These are phyloP conservation scores for Adansonia rubrostipa DNA, from an alignment of 441 rosid species.

Conservation along the genomic window DNA sequence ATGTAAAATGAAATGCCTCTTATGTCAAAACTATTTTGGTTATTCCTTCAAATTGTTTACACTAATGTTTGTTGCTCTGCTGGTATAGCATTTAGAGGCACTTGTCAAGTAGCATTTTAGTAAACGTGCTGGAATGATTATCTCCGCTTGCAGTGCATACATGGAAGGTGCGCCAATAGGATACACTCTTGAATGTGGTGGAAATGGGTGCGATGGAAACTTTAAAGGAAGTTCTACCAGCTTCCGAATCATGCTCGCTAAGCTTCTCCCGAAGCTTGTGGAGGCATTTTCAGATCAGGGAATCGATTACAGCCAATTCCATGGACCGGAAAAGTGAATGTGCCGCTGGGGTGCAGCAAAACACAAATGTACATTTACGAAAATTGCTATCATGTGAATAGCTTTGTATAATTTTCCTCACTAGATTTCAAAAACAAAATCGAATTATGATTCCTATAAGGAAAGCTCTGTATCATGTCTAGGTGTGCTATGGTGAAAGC, in stretches of 20 bases:
- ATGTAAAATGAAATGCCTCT: neutral
- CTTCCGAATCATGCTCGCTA: conserved; percentile 89
- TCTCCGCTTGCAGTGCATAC: conserved; percentile 71
- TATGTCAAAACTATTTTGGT: neutral
- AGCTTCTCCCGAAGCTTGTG: conserved; percentile 75
- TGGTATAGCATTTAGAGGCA: conserved; percentile 76
- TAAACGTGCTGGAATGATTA: conserved; percentile 44
- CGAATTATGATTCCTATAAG: neutral
- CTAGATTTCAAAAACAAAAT: neutral
- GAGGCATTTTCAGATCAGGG: conserved; percentile 76
- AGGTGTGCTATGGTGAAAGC: conserved; percentile 35
- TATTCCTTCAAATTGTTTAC: neutral
- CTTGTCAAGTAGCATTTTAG: conserved; percentile 80
- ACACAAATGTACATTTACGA: neutral
- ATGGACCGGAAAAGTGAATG: conserved; percentile 34
- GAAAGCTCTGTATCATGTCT: conserved; percentile 30
- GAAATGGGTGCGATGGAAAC: conserved; percentile 35
- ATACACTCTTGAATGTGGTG: conserved; percentile 33
- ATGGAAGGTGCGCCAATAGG: conserved; percentile 74
- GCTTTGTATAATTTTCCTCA: conserved; percentile 15
- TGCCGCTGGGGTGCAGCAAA: conserved; percentile 13
- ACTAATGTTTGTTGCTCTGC: conserved; percentile 6
- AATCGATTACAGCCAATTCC: conserved; percentile 57
- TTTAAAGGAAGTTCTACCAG: conserved; percentile 69
- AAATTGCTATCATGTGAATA: conserved; percentile 25